A percentile compares a stretch with the other conserved stretches of the same genome.
phyloP scores from a whole-genome alignment of 2,329 filamentous ascomycete species.

The Tolypocladium guangdongense region DNA sequence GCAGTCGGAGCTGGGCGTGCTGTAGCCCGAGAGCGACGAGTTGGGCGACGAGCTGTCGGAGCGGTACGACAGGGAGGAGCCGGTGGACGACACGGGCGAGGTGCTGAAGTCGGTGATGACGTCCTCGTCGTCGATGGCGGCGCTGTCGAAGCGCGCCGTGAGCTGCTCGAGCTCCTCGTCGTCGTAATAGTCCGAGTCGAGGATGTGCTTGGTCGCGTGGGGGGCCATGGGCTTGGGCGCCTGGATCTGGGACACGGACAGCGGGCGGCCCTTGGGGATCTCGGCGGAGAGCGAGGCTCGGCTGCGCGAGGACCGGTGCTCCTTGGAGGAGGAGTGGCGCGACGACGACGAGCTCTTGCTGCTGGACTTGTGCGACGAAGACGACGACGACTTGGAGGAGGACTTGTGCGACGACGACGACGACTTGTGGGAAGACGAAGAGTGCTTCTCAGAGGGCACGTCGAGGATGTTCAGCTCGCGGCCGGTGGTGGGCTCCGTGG shows the following conservation, averaged over 20 bases:
- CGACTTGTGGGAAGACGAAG: constrained; percentile 21
- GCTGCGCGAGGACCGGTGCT: constrained; percentile 30
- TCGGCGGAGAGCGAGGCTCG: constrained; percentile 46
- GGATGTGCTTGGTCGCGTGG: constrained; percentile 76
- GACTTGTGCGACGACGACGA: constrained; percentile 22
- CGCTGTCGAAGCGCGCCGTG: constrained; percentile 58
- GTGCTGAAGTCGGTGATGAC: constrained; percentile 42
- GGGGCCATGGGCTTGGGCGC: constrained; percentile 84
- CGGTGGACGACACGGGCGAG: constrained; percentile 54
- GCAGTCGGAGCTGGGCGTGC: constrained; percentile 66
- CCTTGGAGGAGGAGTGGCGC: constrained; percentile 34
- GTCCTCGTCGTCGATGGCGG: constrained; percentile 48
- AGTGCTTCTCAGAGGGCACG: constrained; percentile 47
- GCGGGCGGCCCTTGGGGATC: constrained; percentile 77
- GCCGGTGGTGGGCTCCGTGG: constrained; percentile 90
- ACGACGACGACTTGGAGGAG: constrained; percentile 24
- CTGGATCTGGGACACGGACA: constrained; percentile 82
- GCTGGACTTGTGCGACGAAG: constrained; percentile 11
- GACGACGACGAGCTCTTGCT: constrained; percentile 24
- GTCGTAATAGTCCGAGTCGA: constrained; percentile 67
- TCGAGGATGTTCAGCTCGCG: constrained; percentile 97
- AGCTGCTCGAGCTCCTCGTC: constrained; percentile 69
- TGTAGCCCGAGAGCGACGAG: constrained; percentile 67
- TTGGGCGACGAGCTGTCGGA: constrained; percentile 65
- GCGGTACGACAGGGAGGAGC: constrained; percentile 60